Evolutionary conservation across 495 filamentous ascomycete species (phyloP), one percentile per base, ranked within the genome.

Genomic region (Penicillium manginii): DNA sequence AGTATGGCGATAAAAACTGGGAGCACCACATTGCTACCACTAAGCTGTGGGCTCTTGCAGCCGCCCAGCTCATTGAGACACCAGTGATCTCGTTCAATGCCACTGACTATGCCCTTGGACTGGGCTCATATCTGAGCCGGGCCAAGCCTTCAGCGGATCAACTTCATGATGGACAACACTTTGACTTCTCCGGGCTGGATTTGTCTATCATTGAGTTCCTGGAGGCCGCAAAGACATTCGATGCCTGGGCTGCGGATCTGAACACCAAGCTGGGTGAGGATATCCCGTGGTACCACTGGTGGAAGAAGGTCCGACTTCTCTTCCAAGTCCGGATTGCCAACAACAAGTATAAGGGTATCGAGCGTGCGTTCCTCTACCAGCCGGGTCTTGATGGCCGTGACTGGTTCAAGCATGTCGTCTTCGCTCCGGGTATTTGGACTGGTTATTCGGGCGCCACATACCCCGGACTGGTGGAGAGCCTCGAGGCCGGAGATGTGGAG

Each of bases 401-500:
- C 37, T 87, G 85, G 84, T 88, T 83, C 73, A 88, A 88, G 68
- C 86, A 88, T 55, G 81, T 87, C n/a, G 84, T 88, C 23, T 88
- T 88, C 69, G 86, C 85, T 6, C 84, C 86, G n/a, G 86, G 92
- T 1, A 64, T 91, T 40, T 97, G 91, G 91, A 96, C 91, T 0
- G 92, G 92, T 7, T 97, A 97, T 73, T 77, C 91, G 0, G 92
- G 91, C 2, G 89, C 83, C 33, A 88, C 84, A 11, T 88, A 83
- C 62, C 86, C 86, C 3, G 83, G 85, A 11, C 55, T 88, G 21
- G 79, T 86, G 10, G 86, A 88, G 72, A 81, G 80, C 52, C 72
- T 88, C 50, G 83, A 86, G 12, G 79, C 73, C 31, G 73, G 73
- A 8, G 80, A 88, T 73, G 45, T 73, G 49, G 62, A 59, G 5